These are phyloP conservation scores for Triangularia verruculosa DNA, from an alignment of 2,329 filamentous ascomycete species.

Conservation along the genomic window DNA sequence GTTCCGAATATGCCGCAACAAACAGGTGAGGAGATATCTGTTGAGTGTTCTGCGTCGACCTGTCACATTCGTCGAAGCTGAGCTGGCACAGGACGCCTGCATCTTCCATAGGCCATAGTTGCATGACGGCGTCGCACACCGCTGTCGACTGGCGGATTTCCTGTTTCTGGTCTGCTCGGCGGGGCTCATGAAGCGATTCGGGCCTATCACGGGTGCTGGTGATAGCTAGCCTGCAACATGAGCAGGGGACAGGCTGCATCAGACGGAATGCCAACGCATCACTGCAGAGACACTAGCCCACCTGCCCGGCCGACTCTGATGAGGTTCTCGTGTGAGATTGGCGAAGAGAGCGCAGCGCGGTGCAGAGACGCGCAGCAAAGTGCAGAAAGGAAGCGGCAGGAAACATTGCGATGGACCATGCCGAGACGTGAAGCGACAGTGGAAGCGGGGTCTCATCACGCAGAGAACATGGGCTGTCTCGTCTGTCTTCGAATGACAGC, in stretches of 20 bases:
- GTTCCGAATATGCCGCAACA: background rate
- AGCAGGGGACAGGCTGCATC: background rate
- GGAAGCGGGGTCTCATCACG: slow-evolving; percentile 17
- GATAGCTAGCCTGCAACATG: background rate
- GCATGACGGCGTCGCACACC: background rate
- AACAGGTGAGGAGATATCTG: background rate
- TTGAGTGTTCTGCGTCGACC: no score
- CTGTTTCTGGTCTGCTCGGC: background rate
- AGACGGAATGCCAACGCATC: background rate
- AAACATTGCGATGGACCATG: slow-evolving; percentile 17
- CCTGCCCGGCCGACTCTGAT: background rate
- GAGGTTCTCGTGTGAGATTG: slow-evolving; percentile 1
- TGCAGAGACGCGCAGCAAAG: slow-evolving; percentile 5
- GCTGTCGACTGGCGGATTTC: background rate
- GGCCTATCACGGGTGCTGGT: background rate
- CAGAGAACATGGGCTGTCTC: background rate
- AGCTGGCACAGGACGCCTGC: background rate
- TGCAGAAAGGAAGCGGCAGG: slow-evolving; percentile 18
- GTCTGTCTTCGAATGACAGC: slow-evolving; percentile 10
- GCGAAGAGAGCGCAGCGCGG: slow-evolving; percentile 4
- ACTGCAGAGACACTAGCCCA: background rate
- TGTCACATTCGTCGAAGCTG: slow-evolving; percentile 42
- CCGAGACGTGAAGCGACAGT: slow-evolving; percentile 15
- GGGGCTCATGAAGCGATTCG: background rate
- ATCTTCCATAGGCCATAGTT: background rate